Evolutionary conservation across 306 rosid genomes (phyloP), one percentile per base, ranked within the genome.

Genomic region (Purshia tridentata): DNA sequence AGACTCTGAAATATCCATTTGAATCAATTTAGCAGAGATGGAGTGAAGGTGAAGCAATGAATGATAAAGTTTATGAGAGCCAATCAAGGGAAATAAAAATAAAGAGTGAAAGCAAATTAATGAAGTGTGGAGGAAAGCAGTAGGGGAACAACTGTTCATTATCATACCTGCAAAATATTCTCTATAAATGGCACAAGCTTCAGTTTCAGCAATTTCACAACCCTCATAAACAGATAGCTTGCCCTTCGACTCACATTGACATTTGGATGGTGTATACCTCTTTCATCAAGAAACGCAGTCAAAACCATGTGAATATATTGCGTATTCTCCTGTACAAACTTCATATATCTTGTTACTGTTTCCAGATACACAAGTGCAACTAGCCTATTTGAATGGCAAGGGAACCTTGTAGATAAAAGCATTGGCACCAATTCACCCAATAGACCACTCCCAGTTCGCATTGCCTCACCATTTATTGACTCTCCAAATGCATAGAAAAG

Each of bases 331-430:
- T 88, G 96, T 63, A 91, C 84, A 76, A 90, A 86, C 89, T 94
- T 94, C 48, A 86, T 66, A 79, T 91, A 94, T 83, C 99, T 86
- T 35, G 91, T 83, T 56, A 91, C 80, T 45, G 99, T 94, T 83
- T 94, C 99, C 87, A 94, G 84, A 84, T 94, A 91, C 39, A 87
- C 81, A 16, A 94, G 98, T 51, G 99, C 99, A 82, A 94, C 98
- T 62, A 94, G 86, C 88, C 99, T 88, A 81, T 89, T 83, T 56
- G 93, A 88, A 77, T 94, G 99, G 77, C 97, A 91, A 79, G 93
- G 78, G 84, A 94, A 90, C 86, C 78, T 88, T 9, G 96, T 88
- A 9, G 97, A 85, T 67, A 91, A 76, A 64, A 94, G 95, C 91
- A 78, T 91, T 11, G 86, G 84, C 67, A 91, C 85, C 83, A 94